These are phyloP conservation scores for Pochonia chlamydosporia DNA, from an alignment of 2,329 filamentous ascomycete genomes.

Conservation along the genomic window DNA sequence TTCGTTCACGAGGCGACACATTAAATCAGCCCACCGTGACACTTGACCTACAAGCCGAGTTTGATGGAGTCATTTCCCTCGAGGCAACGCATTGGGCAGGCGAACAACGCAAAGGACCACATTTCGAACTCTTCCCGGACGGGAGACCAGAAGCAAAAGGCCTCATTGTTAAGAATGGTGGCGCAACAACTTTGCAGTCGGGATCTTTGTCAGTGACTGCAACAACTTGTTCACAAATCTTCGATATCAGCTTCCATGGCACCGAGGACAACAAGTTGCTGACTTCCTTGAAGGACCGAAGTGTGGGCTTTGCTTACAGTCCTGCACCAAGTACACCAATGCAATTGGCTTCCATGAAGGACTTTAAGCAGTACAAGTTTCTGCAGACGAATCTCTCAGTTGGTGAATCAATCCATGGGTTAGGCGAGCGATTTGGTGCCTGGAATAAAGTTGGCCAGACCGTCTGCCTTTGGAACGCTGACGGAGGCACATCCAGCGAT, in stretches of 20 bases:
- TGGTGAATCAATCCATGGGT: slow-evolving; percentile 64
- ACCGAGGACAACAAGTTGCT: slow-evolving; percentile 28
- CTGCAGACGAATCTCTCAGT: slow-evolving; percentile 49
- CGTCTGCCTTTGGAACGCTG: slow-evolving; percentile 58
- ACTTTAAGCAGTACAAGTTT: slow-evolving; percentile 51
- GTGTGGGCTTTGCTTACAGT: slow-evolving; percentile 32
- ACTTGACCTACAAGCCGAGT: slow-evolving; percentile 28
- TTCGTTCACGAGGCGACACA: slow-evolving; percentile 47
- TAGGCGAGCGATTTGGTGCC: slow-evolving; percentile 71
- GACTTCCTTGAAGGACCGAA: slow-evolving; percentile 32
- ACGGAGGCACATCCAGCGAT: slow-evolving; percentile 61
- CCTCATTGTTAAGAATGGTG: slow-evolving; percentile 22
- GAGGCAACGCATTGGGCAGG: slow-evolving; percentile 34
- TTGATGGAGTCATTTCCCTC: slow-evolving; percentile 34
- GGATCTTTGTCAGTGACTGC: slow-evolving; percentile 30
- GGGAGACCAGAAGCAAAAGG: slow-evolving; percentile 24
- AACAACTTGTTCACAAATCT: slow-evolving; percentile 27
- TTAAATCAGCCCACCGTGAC: slow-evolving; percentile 50
- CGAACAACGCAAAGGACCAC: slow-evolving; percentile 28
- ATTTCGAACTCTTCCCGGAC: slow-evolving; percentile 33
- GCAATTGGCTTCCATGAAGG: slow-evolving; percentile 28
- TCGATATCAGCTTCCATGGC: slow-evolving; percentile 33
- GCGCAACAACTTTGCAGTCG: slow-evolving; percentile 29
- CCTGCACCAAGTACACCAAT: slow-evolving; percentile 27
- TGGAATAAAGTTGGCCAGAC: slow-evolving; percentile 72